Evolutionary conservation across 768 basidiomycete genomes (phyloP).

Genomic region (Omphalotus guepiniiformis): DNA sequence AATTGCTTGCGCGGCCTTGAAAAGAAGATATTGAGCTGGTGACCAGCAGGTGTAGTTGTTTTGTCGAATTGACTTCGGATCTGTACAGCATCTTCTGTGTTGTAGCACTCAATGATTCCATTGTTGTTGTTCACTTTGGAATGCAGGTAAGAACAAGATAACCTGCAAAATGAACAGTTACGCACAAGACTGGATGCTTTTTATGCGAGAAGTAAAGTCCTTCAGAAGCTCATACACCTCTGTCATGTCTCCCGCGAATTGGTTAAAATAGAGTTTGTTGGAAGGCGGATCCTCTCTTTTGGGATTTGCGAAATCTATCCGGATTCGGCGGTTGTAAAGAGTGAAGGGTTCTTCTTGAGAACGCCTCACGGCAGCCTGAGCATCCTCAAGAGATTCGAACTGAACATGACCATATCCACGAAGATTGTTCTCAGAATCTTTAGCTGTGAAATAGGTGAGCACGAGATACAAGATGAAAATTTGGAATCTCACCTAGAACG

Average conservation of each 20-base stretch:
- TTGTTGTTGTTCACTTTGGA: constrained; percentile 3
- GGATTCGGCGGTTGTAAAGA: background rate
- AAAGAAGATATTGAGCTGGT: background rate
- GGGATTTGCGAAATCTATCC: background rate
- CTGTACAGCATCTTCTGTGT: background rate
- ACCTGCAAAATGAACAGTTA: background rate
- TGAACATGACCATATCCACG: constrained; percentile 1
- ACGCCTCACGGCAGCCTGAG: background rate
- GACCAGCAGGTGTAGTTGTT: background rate
- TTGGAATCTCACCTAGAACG: background rate
- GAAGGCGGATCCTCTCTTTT: background rate
- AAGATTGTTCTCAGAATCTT: background rate
- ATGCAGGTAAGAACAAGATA: background rate
- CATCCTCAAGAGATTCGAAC: background rate
- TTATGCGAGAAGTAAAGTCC: background rate
- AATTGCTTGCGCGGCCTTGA: background rate
- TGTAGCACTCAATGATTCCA: background rate
- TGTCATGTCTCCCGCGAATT: background rate
- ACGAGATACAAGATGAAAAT: background rate
- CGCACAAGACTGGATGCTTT: background rate
- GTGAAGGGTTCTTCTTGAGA: background rate
- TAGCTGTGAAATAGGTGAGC: background rate
- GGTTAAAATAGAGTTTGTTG: background rate
- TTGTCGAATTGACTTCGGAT: background rate
- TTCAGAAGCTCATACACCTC: background rate